Base-by-base conservation (phyloP, 2,329 filamentous ascomycete genomes). In the Dactylonectria estremocensis region DNA sequence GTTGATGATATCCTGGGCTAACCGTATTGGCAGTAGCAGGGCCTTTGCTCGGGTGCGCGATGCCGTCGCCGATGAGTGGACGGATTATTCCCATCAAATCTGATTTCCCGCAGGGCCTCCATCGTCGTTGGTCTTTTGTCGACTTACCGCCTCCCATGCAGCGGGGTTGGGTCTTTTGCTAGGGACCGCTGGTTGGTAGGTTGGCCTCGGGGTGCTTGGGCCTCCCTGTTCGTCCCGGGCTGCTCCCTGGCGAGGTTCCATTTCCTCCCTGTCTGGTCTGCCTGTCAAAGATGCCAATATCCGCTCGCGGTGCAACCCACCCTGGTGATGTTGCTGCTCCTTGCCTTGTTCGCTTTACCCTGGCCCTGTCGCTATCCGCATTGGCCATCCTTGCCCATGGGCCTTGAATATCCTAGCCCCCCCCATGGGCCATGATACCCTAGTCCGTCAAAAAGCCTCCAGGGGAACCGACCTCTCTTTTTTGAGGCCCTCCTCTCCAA, bases 271-370 rank as follows among this genome's bases (percentile, higher is more conserved):
- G 46, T 33, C 53, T 61, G 24, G 37, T 22, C 56, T 54, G 28
- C 56, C 67, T 63, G 58, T 63, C 56, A 59, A 59, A 62, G 57
- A 57, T 66, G 50, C 40, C 33, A 48, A 20, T 37, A 53, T 40
- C 64, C 63, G 63, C 57, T 61, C 18, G 40, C 52, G 45, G 4
- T 56, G 63, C 46, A 63, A 62, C 48, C 57, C 28, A 58, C 37
- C 67, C 67, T 40, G n/a, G 65, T 24, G 20, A 37, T 28, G 4
- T 28, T 28, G 24, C 7, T 28, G 24, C 24, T 28, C 24, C 24
- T 28, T 28, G 24, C 24, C 18, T 46, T 48, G 67, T 50, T 68
- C 46, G 64, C 59, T 56, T n/a, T 40, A 57, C 66, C 69, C 67
- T 62, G 54, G 63, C 53, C 48, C 24, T 49, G 61, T 45, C 49